These are phyloP conservation scores for Alnus rubra DNA, from an alignment of 306 rosid species.

Conservation along the genomic window DNA sequence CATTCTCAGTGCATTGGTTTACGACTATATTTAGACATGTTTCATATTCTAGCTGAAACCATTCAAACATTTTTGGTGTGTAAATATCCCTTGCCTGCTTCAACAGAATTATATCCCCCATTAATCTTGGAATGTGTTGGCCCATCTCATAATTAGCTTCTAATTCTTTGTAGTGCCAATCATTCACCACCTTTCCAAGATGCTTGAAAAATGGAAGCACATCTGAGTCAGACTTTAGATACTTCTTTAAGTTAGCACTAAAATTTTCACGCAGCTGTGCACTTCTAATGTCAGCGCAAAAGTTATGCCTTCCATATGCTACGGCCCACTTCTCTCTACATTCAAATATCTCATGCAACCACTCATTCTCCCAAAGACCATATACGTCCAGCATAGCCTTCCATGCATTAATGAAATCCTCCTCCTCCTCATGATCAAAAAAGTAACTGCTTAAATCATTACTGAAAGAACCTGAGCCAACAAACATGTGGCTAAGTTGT, in stretches of 20 bases:
- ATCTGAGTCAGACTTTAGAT: slow-evolving; percentile 41
- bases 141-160: slow-evolving; percentile 54
- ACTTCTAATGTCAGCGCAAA: slow-evolving; percentile 50
- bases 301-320: slow-evolving; percentile 42
- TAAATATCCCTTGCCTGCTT: slow-evolving; percentile 56
- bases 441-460: slow-evolving; percentile 51
- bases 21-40: slow-evolving; percentile 49
- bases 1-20: slow-evolving; percentile 41
- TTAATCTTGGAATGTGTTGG: slow-evolving; percentile 43
- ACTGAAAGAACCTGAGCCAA: slow-evolving; percentile 37
- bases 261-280: slow-evolving; percentile 38
- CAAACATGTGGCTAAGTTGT: slow-evolving; percentile 37
- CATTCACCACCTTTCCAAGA: slow-evolving; percentile 48
- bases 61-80: slow-evolving; percentile 52
- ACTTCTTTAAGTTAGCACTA: slow-evolving; percentile 42
- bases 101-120: slow-evolving; percentile 55
- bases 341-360: slow-evolving; percentile 43
- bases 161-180: slow-evolving; percentile 59
- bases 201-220: slow-evolving; percentile 47
- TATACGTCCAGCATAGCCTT: slow-evolving; percentile 42
- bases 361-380: slow-evolving; percentile 52
- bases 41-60: slow-evolving; percentile 60
- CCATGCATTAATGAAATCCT: slow-evolving; percentile 58
- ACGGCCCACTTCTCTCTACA: slow-evolving; percentile 54
- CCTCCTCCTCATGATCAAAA: slow-evolving; percentile 53